phyloP scores from a whole-genome alignment of 129 eudicot genomes.

The Centrapalus pauciflorus region DNA sequence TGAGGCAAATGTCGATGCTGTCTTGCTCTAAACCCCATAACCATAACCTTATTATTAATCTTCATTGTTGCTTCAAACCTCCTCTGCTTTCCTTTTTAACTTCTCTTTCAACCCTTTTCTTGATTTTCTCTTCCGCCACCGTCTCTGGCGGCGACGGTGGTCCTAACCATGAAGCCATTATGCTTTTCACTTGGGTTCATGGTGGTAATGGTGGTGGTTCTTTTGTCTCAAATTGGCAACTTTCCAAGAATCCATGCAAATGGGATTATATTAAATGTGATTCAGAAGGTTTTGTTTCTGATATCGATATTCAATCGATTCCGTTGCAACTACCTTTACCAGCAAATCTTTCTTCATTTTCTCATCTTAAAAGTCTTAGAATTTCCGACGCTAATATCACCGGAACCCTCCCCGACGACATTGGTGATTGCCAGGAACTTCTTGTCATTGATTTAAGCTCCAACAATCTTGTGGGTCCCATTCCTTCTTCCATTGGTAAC shows the following conservation, averaged over 20 bases:
- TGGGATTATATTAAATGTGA: slow-evolving; percentile 56
- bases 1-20: slow-evolving; percentile 65
- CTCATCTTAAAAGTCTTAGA: slow-evolving; percentile 29
- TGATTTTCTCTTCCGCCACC: slow-evolving; percentile 12
- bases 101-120: slow-evolving; percentile 17
- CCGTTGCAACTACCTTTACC: slow-evolving; percentile 47
- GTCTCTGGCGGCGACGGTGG: slow-evolving; percentile 14
- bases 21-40: slow-evolving; percentile 37
- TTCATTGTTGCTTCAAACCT: slow-evolving; percentile 7
- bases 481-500: slow-evolving; percentile 43
- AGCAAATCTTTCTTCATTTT: slow-evolving; percentile 38
- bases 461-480: slow-evolving; percentile 52
- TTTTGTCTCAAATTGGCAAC: slow-evolving; percentile 37
- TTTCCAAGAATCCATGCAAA: slow-evolving; percentile 47
- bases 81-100: slow-evolving; percentile 1
- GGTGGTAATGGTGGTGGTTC: slow-evolving; percentile 1
- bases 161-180: slow-evolving; percentile 31
- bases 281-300: slow-evolving; percentile 29
- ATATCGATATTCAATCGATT: slow-evolving; percentile 47
- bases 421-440: slow-evolving; percentile 31
- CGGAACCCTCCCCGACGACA: slow-evolving; percentile 44
- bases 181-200: slow-evolving; percentile 38
- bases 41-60: slow-evolving; percentile 16
- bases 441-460: slow-evolving; percentile 51
- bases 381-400: slow-evolving; percentile 63